Conservation (phyloP, 2,329 filamentous ascomycete genomes). For the Fusarium sp. region DNA sequence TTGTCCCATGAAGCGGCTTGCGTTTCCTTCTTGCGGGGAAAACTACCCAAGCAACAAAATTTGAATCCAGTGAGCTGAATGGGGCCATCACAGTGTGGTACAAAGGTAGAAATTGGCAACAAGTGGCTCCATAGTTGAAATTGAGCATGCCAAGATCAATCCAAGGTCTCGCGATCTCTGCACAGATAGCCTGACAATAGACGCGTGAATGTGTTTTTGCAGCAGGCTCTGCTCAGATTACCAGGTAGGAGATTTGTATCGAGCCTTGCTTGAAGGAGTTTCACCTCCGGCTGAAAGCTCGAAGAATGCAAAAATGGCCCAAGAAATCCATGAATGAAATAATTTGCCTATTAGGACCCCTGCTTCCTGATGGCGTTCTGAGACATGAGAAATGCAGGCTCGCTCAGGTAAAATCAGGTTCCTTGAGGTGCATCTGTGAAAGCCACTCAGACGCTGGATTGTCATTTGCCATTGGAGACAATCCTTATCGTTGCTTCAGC, state of each 20-base stretch:
- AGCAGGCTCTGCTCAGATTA: neutral
- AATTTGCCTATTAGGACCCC: slow-evolving; percentile 5
- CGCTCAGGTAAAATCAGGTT: neutral
- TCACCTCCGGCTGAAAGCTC: neutral
- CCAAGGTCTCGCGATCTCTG: neutral
- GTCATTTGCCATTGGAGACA: slow-evolving; percentile 10
- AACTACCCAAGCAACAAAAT: slow-evolving; percentile 20
- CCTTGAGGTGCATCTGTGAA: slow-evolving; percentile 10
- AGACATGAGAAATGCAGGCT: slow-evolving; percentile 27
- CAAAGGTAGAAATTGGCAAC: neutral
- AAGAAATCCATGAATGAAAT: neutral
- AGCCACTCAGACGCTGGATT: slow-evolving; percentile 12
- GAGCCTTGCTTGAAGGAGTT: neutral
- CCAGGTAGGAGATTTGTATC: neutral
- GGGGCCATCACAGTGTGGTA: slow-evolving; percentile 14
- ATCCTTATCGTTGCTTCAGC: slow-evolving; percentile 25
- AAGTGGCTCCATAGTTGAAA: neutral
- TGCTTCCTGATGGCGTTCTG: slow-evolving; percentile 24
- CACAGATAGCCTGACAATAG: neutral
- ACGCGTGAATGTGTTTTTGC: neutral
- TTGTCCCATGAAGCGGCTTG: slow-evolving; percentile 13
- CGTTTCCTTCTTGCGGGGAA: slow-evolving; percentile 13
- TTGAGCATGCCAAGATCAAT: neutral
- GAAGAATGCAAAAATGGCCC: slow-evolving; percentile 6
- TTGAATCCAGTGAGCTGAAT: slow-evolving; percentile 5